Percentiles rank a stretch among this genome's conserved stretches.
Evolutionary conservation across 306 rosid genomes (phyloP).

Genomic region (Malus domestica): DNA sequence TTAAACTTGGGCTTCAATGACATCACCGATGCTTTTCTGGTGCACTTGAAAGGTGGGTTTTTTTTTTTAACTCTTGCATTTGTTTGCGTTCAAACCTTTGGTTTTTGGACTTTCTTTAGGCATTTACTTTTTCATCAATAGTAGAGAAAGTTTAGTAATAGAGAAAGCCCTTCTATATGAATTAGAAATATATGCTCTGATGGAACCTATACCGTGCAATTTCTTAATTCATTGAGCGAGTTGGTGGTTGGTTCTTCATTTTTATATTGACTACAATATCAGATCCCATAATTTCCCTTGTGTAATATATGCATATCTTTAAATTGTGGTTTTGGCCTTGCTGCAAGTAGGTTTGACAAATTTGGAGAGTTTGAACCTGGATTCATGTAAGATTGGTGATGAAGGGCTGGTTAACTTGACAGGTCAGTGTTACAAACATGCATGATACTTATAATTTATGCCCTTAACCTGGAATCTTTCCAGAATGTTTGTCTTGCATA

Average conservation of each 20-base stretch:
- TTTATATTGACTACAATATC: neutral
- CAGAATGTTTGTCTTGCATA: neutral
- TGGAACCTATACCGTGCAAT: neutral
- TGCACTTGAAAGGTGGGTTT: conserved; percentile 63
- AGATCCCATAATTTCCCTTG: neutral
- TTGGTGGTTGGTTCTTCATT: neutral
- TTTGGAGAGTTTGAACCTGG: conserved; percentile 87
- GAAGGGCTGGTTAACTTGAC: conserved; percentile 69
- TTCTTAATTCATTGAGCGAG: neutral
- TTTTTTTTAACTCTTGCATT: neutral
- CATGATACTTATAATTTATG: neutral
- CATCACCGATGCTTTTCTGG: conserved; percentile 64
- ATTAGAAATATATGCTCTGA: neutral
- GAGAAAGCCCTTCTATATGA: neutral
- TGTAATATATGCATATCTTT: neutral
- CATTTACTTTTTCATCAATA: neutral
- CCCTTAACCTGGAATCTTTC: neutral
- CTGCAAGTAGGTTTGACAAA: conserved; percentile 54
- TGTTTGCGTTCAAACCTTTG: neutral
- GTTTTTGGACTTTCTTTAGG: neutral
- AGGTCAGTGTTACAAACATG: conserved; percentile 41
- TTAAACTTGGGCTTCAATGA: conserved; percentile 74
- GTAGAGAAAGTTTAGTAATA: neutral
- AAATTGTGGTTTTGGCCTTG: neutral
- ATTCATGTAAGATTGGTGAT: conserved; percentile 77